A percentile compares a stretch with the other conserved stretches of the same genome.
phyloP scores from a whole-genome alignment of 306 rosid species.

The Trichosanthes cucumerina region DNA sequence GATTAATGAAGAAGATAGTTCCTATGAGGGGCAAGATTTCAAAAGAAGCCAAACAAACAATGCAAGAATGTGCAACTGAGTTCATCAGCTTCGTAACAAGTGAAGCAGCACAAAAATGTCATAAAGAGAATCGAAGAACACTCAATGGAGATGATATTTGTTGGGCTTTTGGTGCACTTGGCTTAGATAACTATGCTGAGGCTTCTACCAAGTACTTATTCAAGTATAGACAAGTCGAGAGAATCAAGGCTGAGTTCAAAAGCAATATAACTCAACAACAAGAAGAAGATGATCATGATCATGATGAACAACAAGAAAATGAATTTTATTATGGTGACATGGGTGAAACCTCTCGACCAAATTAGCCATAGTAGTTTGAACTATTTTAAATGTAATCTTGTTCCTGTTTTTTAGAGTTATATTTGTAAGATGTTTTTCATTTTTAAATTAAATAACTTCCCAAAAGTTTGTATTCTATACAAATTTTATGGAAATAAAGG shows the following conservation, averaged over 20 bases:
- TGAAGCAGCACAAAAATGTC: conserved; percentile 87
- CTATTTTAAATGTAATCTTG: too few relatives aligned
- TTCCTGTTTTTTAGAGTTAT: too few relatives aligned
- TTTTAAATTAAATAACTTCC: too few relatives aligned
- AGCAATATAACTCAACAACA: too few relatives aligned
- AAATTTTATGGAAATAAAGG: too few relatives aligned
- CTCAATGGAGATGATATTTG: conserved; percentile 78
- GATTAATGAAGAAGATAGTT: conserved; percentile 77
- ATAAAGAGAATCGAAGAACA: conserved; percentile 76
- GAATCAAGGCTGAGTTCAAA: background rate
- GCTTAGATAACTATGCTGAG: conserved; percentile 79
- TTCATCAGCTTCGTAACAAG: conserved; percentile 85
- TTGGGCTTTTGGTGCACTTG: conserved; percentile 89
- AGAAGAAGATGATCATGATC: too few relatives aligned
- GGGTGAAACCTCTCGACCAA: background rate
- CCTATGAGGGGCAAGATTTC: conserved; percentile 65
- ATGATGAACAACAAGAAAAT: conserved; percentile 9
- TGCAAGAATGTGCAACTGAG: conserved; percentile 38
- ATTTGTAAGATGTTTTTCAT: too few relatives aligned
- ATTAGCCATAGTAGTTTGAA: background rate
- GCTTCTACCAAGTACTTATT: conserved; percentile 59
- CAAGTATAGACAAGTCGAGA: background rate
- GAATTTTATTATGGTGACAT: background rate
- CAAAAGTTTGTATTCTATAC: too few relatives aligned
- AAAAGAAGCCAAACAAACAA: background rate